Conservation (phyloP, 2,329 filamentous ascomycete species). For the Pyrenophora graminea region DNA sequence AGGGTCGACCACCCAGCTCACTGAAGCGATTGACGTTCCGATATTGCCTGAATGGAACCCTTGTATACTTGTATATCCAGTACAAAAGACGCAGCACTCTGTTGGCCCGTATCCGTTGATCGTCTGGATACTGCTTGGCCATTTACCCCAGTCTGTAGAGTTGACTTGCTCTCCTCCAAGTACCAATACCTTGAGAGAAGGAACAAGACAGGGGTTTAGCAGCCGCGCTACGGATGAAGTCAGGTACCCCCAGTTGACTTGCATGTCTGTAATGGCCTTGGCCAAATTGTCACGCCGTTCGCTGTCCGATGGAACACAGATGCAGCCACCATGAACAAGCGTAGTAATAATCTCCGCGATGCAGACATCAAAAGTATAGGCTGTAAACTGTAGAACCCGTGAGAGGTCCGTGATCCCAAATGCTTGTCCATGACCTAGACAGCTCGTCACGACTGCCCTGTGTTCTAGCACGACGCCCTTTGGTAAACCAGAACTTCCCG, state of each 20-base stretch:
- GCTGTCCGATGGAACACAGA: too few species aligned
- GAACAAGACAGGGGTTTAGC: too few species aligned
- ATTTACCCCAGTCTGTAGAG: constrained; percentile 1
- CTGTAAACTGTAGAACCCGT: constrained; percentile 55
- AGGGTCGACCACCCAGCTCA: too few species aligned
- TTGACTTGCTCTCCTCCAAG: too few species aligned
- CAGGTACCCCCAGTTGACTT: constrained; percentile 6
- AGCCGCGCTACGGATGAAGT: neutral
- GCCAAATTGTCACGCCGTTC: constrained; percentile 37
- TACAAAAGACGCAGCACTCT: neutral
- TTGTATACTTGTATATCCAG: too few species aligned
- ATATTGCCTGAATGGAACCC: too few species aligned
- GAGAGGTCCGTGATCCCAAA: neutral
- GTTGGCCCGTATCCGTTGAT: too few species aligned
- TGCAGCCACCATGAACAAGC: too few species aligned
- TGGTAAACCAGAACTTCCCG: constrained; percentile 49
- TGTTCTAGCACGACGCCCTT: too few species aligned
- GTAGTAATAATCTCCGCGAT: constrained; percentile 44
- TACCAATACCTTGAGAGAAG: too few species aligned
- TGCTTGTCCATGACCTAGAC: neutral
- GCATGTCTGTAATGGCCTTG: constrained; percentile 47
- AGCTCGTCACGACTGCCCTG: neutral
- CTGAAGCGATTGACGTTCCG: too few species aligned
- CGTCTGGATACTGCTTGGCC: too few species aligned
- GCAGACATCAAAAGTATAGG: constrained; percentile 63